phyloP scores from a whole-genome alignment of 2,329 filamentous ascomycete genomes.

The Ophiostoma triangulosporum region DNA sequence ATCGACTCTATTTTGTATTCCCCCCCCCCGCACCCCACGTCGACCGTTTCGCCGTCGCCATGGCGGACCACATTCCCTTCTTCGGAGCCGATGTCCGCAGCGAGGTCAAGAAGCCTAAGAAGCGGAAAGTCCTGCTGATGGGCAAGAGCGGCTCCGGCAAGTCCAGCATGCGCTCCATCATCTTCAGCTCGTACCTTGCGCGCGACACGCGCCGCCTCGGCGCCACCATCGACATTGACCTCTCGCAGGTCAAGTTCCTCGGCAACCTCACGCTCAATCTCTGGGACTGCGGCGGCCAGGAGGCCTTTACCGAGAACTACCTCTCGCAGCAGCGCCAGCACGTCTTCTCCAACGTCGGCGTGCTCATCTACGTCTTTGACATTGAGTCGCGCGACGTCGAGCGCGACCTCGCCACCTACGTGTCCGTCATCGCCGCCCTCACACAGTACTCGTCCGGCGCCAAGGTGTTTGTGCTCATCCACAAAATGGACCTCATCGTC shows the following conservation, averaged over 20 bases:
- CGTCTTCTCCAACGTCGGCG: conserved; percentile 92
- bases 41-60: background rate
- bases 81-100: conserved; percentile 12
- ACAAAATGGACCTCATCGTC: conserved; percentile 97
- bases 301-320: conserved; percentile 98
- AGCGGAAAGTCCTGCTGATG: conserved; percentile 81
- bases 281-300: conserved; percentile 98
- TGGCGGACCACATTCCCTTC: conserved; percentile 3
- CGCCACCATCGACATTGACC: conserved; percentile 95
- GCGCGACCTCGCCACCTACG: conserved; percentile 84
- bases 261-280: conserved; percentile 94
- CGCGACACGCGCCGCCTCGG: conserved; percentile 88
- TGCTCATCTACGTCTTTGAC: conserved; percentile 98
- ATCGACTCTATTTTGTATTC: background rate
- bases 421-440: conserved; percentile 76
- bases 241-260: conserved; percentile 97
- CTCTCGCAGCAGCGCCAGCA: conserved; percentile 88
- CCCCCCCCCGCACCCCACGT: no score
- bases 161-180: conserved; percentile 96
- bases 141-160: conserved; percentile 96
- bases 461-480: conserved; percentile 86
- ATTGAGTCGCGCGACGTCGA: conserved; percentile 93
- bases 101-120: conserved; percentile 57
- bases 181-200: conserved; percentile 97
- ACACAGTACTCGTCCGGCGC: conserved; percentile 70